Percentiles rank a stretch among this genome's conserved stretches.
Evolutionary conservation across 257 asterid genomes (phyloP).

Genomic region (Marsdenia floribunda): DNA sequence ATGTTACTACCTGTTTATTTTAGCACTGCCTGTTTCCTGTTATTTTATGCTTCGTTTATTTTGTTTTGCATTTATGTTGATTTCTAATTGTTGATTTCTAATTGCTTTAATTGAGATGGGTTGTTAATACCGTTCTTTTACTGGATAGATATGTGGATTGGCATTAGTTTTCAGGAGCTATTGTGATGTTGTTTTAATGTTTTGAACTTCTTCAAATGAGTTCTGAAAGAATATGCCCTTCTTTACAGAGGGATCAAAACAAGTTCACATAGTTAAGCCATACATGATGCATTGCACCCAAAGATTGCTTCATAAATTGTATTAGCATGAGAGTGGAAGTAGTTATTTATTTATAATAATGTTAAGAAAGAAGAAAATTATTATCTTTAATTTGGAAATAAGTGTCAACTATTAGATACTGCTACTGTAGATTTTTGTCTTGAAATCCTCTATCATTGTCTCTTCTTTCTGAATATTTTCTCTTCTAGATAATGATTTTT

Average conservation of each 20-base stretch:
- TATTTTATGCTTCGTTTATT: no score
- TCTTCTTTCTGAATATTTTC: not conserved
- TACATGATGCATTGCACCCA: not conserved
- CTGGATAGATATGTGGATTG: not conserved
- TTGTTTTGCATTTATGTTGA: no score
- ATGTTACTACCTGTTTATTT: no score
- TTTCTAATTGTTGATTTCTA: slow-evolving; percentile 5
- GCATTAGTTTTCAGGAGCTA: not conserved
- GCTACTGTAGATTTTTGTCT: not conserved
- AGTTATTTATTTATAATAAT: not conserved
- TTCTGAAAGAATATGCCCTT: not conserved
- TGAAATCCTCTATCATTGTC: not conserved
- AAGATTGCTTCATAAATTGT: not conserved
- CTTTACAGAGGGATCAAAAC: not conserved
- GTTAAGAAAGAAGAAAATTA: not conserved
- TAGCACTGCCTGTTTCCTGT: no score
- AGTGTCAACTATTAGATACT: not conserved
- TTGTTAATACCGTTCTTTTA: not conserved
- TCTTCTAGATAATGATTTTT: no score
- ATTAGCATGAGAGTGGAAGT: not conserved
- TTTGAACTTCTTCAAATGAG: not conserved
- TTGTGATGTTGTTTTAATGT: not conserved
- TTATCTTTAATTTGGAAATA: not conserved
- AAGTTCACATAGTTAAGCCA: not conserved
- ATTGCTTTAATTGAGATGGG: not conserved